Evolutionary conservation across 306 rosid genomes (phyloP), one percentile per base, ranked within the genome.

Genomic region (Cicer judaicum): DNA sequence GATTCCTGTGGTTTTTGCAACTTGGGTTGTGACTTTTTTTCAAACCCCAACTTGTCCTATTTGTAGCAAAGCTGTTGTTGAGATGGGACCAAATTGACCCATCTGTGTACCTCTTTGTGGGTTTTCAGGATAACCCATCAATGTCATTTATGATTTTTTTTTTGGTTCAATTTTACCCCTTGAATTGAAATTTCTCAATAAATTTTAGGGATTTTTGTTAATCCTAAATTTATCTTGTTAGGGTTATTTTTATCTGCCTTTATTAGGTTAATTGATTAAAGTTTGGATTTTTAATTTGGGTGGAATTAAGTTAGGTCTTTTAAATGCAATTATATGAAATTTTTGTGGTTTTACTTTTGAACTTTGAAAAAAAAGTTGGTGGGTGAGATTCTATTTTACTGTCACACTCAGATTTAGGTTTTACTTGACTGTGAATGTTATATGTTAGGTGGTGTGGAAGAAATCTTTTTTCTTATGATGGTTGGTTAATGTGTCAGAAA

Each of bases 61-160:
- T 67, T 84, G 85, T 72, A 55, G 74, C 83, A 80, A 69, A 75
- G 82, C 73, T 66, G 88, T 83, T 83, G 93, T 85, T 87, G 89
- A 80, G 89, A 89, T 91, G 97, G 97, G 97, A 83, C 97, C 98
- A 85, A 78, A 76, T 79, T 77, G 87, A 83, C 91, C 93, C 88
- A 76, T 93, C 82, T 80, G 73, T 80, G 73, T 79, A 64, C 78
- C 59, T 60, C 84, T 68, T 81, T 86, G 56, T 83, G 82, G 71
- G 15, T 66, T 44, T 65, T 89, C 88, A 85, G 76, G 84, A 84
- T 85, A 83, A 81, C 85, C 53, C 85, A 88, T 93, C 96, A 83
- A 87, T 87, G 77, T 88, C 93, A 79, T 77, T 81, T 67, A 15
- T 87, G 72, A 82, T 85, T 88, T 84, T 72, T 72, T 43, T 29